Evolutionary conservation across 2,329 filamentous ascomycete genomes (phyloP).

Genomic region (Fusarium temperatum): DNA sequence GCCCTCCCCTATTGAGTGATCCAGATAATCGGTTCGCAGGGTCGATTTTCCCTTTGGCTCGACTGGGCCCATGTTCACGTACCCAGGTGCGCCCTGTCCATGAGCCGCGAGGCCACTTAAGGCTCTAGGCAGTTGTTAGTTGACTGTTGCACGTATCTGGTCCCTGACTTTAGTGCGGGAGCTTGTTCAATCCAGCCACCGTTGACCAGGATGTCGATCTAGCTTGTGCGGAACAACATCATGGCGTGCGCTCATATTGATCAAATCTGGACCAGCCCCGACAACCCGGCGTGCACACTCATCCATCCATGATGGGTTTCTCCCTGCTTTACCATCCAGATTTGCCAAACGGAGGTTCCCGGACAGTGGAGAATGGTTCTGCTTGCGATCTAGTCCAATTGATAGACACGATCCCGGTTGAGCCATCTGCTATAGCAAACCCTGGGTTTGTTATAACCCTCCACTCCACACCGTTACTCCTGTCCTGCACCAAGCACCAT

Average conservation of each 20-base stretch:
- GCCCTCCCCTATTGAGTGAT: slow-evolving; percentile 33
- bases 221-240: slow-evolving; percentile 23
- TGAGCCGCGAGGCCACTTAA: slow-evolving; percentile 25
- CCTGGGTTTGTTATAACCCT: slow-evolving; percentile 45
- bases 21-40: slow-evolving; percentile 37
- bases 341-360: slow-evolving; percentile 41
- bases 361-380: slow-evolving; percentile 39
- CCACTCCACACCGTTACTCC: slow-evolving; percentile 38
- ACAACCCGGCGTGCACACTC: slow-evolving; percentile 32
- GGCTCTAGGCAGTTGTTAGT: slow-evolving; percentile 13
- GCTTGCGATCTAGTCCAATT: slow-evolving; percentile 40
- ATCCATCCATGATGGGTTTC: slow-evolving; percentile 30
- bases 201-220: slow-evolving; percentile 36
- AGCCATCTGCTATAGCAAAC: slow-evolving; percentile 44
- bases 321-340: slow-evolving; percentile 34
- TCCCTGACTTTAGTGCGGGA: slow-evolving; percentile 27
- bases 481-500: slow-evolving; percentile 36
- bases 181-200: slow-evolving; percentile 36
- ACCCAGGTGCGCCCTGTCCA: slow-evolving; percentile 23
- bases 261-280: slow-evolving; percentile 37
- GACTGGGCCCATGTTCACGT: slow-evolving; percentile 23
- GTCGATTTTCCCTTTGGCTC: slow-evolving; percentile 33
- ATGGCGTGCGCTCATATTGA: slow-evolving; percentile 40
- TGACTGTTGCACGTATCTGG: slow-evolving; percentile 18
- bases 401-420: slow-evolving; percentile 36